phyloP scores from a whole-genome alignment of 2,329 filamentous ascomycete species.

The Kalmusia sp. region DNA sequence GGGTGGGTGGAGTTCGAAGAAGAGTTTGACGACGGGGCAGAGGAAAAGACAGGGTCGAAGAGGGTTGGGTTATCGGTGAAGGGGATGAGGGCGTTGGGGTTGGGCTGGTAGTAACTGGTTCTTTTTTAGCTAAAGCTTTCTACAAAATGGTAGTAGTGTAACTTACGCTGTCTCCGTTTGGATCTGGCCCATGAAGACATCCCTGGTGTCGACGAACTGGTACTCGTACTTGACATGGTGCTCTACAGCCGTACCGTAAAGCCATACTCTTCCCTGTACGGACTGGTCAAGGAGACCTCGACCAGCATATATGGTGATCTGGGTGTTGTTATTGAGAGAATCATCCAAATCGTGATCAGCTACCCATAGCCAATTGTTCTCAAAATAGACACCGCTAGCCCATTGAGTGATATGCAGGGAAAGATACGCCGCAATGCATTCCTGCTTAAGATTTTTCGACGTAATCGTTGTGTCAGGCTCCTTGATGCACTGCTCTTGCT shows the following conservation, averaged over 20 bases:
- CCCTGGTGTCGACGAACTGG: constrained; percentile 77
- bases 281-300: constrained; percentile 79
- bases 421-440: constrained; percentile 76
- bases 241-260: constrained; percentile 73
- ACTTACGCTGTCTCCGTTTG: constrained; percentile 86
- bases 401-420: constrained; percentile 57
- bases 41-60: constrained; percentile 72
- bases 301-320: constrained; percentile 86
- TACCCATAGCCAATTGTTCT: constrained; percentile 93
- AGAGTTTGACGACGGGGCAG: constrained; percentile 57
- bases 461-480: constrained; percentile 67
- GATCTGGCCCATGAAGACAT: constrained; percentile 82
- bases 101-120: constrained; percentile 73
- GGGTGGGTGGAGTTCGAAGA: constrained; percentile 14
- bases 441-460: constrained; percentile 57
- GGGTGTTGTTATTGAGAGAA: constrained; percentile 64
- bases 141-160: constrained; percentile 1
- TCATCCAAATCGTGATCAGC: constrained; percentile 83
- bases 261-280: constrained; percentile 46
- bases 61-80: constrained; percentile 66
- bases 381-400: constrained; percentile 72
- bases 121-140: background rate
- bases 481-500: constrained; percentile 79
- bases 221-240: constrained; percentile 76
- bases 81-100: constrained; percentile 74